Evolutionary conservation across 805 yeast genomes (phyloP).

Genomic region (Saturnispora gosingensis): DNA sequence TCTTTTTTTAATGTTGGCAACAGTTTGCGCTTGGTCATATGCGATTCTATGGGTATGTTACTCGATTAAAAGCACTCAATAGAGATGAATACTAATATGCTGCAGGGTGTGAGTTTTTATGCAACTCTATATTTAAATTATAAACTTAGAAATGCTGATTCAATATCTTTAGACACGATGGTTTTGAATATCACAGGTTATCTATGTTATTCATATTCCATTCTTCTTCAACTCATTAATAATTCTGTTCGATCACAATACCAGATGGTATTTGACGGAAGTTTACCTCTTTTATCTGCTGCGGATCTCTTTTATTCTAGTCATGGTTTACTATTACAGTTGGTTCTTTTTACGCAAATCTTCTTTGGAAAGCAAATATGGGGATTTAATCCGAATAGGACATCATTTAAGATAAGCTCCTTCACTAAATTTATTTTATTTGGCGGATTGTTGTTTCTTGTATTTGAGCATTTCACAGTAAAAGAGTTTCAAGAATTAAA

Average conservation of each 20-base stretch:
- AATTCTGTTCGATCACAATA: constrained; percentile 26
- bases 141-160: constrained; percentile 34
- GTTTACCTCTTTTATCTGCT: constrained; percentile 32
- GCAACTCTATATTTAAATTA: constrained; percentile 38
- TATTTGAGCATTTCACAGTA: constrained; percentile 10
- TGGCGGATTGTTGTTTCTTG: constrained; percentile 11
- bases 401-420: constrained; percentile 18
- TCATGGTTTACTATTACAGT: constrained; percentile 38
- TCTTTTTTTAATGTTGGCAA: background rate
- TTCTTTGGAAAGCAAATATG: constrained; percentile 26
- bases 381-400: constrained; percentile 27
- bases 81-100: background rate
- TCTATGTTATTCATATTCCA: constrained; percentile 33
- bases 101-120: constrained; percentile 39
- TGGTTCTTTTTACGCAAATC: constrained; percentile 32
- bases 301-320: constrained; percentile 39
- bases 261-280: constrained; percentile 23
- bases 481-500: constrained; percentile 24
- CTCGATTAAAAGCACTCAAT: background rate
- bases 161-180: constrained; percentile 41
- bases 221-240: constrained; percentile 34
- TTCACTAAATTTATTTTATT: constrained; percentile 16
- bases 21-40: constrained; percentile 22
- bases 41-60: constrained; percentile 23
- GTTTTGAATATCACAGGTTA: constrained; percentile 41